Evolutionary conservation across 2,329 filamentous ascomycete species (phyloP), one percentile per base, ranked within the genome.

Genomic region (Claviceps pazoutovae): DNA sequence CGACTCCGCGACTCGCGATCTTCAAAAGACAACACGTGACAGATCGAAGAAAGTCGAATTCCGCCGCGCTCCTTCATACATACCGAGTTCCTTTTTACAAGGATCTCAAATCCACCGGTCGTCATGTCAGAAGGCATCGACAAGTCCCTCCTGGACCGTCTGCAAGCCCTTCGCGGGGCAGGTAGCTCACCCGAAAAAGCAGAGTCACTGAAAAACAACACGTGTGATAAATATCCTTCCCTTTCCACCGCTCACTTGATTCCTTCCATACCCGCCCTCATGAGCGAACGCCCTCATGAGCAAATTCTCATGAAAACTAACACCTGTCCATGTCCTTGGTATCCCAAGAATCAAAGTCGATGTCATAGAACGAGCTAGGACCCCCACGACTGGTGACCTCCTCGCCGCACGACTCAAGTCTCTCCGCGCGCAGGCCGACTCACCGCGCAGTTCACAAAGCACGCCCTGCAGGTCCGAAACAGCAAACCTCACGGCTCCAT

Each of bases 341-440:
- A 11, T n/a, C 21, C 36, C 14, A 46, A 60, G 64, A 19, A 59
- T 66, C 23, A 60, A 59, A 8, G 50, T 68, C 19, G 66, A 70
- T 34, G 62, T 67, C 2, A 71, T 74, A 51, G 69, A 73, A 55
- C 62, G 70, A 7, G 65, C 64, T 13, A 70, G 67, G 56, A 65
- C 72, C 2, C 62, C 65, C 1, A 73, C 74, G 0, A 68, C 68
- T 42, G 75, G 78, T 56, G 75, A 80, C 59, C 67, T 69, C 8
- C 67, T 81, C 8, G 67, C 76, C 2, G 71, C 71, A 2, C 70
- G 78, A 21, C 67, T 81, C 45, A 75, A 74, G 56, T 71, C 67
- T 5, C 66, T 81, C 19, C 72, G 78, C 13, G 66, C 69, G 21
- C 66, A 65, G 21, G 62, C 66, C 16, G 64, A 64, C 34, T 49